Evolutionary conservation across 768 basidiomycete species (phyloP).

Genomic region (Leccinellum rugosiceps): DNA sequence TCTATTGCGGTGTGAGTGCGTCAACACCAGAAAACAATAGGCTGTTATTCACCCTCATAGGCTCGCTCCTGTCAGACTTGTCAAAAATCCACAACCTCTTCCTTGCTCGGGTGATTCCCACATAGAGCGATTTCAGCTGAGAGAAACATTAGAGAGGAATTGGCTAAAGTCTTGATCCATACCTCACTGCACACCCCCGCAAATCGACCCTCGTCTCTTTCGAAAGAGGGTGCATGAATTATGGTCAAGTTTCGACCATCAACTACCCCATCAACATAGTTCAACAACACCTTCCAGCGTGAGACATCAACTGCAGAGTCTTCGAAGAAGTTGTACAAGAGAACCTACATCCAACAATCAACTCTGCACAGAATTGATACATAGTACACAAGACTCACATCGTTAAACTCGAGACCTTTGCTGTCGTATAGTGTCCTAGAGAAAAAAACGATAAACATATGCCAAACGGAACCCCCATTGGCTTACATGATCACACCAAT

Average conservation of each 20-base stretch:
- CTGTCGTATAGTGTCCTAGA: conserved; percentile 32
- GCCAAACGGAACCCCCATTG: background rate
- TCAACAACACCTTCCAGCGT: conserved; percentile 61
- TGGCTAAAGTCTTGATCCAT: conserved; percentile 1
- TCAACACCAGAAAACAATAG: background rate
- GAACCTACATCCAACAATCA: conserved; percentile 42
- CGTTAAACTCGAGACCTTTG: conserved; percentile 29
- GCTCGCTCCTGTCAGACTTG: conserved; percentile 50
- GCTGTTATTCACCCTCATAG: conserved; percentile 46
- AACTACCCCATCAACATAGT: conserved; percentile 31
- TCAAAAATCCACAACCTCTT: conserved; percentile 73
- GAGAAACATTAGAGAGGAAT: background rate
- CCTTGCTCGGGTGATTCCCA: conserved; percentile 66
- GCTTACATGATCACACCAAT: conserved; percentile 58
- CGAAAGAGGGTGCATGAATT: conserved; percentile 43
- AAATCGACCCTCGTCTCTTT: conserved; percentile 42
- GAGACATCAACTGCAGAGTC: conserved; percentile 50
- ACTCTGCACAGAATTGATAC: background rate
- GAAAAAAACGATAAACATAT: background rate
- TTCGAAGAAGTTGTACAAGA: conserved; percentile 73
- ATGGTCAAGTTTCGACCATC: conserved; percentile 8
- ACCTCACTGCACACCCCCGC: conserved; percentile 60
- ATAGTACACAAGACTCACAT: conserved; percentile 3
- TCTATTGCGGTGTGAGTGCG: conserved; percentile 30
- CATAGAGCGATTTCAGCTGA: conserved; percentile 67